These are phyloP conservation scores for Mucor velutinosus DNA, from an alignment of 371 early-diverging fungal species.

Conservation along the genomic window DNA sequence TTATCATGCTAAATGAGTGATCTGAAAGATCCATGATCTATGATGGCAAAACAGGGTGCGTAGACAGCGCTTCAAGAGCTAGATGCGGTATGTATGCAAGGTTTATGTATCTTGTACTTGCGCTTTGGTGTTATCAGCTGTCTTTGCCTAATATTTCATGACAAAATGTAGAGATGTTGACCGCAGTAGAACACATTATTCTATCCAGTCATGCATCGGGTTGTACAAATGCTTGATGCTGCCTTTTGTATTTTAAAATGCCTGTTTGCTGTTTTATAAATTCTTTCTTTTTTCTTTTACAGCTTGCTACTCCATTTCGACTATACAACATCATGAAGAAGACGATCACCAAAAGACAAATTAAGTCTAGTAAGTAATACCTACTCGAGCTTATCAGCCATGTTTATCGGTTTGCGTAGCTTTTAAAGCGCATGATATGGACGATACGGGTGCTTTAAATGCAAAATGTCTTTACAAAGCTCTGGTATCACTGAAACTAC, in stretches of 20 bases:
- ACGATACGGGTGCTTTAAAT: constrained; percentile 30
- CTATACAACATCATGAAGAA: neutral
- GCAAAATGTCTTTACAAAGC: constrained; percentile 28
- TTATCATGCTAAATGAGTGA: neutral
- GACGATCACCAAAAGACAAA: constrained; percentile 12
- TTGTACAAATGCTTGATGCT: neutral
- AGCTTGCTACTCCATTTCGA: neutral
- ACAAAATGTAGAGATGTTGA: neutral
- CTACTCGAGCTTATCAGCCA: no score
- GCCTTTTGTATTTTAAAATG: neutral
- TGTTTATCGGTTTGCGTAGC: constrained; percentile 14
- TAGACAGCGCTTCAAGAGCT: no score
- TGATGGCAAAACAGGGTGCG: neutral
- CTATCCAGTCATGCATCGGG: neutral
- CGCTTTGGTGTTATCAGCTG: neutral
- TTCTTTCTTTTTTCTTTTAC: neutral
- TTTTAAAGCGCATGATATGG: constrained; percentile 29
- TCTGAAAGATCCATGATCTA: neutral
- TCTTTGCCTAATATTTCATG: neutral
- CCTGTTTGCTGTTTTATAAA: neutral
- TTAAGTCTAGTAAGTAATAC: constrained; percentile 7
- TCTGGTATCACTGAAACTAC: constrained; percentile 21
- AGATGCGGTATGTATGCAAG: neutral
- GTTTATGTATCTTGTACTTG: neutral
- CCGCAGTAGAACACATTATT: neutral